These are phyloP conservation scores for Apostasia ramifera DNA, from an alignment of 106 monocot species.

Conservation along the genomic window DNA sequence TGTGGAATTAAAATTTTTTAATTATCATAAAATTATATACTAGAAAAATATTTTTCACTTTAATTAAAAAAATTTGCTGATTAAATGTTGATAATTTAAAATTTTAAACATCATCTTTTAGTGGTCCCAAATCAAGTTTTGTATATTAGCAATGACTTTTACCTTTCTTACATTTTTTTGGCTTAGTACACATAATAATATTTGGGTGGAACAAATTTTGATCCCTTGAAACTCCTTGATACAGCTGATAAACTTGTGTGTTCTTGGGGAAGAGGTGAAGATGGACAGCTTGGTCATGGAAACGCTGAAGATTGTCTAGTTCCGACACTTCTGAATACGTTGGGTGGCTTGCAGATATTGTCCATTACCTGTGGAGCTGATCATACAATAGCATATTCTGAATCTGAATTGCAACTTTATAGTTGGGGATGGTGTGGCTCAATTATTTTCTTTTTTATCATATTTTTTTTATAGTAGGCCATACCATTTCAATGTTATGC, in stretches of 20 bases:
- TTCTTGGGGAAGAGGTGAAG: conserved; percentile 92
- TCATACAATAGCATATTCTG: conserved; percentile 84
- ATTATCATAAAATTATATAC: too few relatives aligned
- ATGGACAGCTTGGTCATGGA: conserved; percentile 93
- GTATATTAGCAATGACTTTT: too few relatives aligned
- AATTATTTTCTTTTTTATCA: not conserved
- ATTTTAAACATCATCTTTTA: too few relatives aligned
- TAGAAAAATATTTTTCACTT: too few relatives aligned
- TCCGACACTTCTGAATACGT: conserved; percentile 53
- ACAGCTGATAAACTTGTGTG: conserved; percentile 66
- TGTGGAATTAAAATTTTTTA: too few relatives aligned
- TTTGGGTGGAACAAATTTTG: too few relatives aligned
- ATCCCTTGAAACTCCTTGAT: not conserved
- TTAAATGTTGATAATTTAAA: too few relatives aligned
- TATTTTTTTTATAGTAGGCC: not conserved
- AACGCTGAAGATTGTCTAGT: conserved; percentile 70
- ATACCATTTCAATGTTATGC: not conserved
- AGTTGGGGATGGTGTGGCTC: conserved; percentile 77
- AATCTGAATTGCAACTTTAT: conserved; percentile 53
- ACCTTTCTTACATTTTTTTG: too few relatives aligned
- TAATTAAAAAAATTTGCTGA: too few relatives aligned
- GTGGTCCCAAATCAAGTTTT: too few relatives aligned
- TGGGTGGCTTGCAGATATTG: conserved; percentile 44
- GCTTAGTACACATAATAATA: too few relatives aligned
- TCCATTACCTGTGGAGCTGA: conserved; percentile 85